Percentiles rank a stretch among this genome's conserved stretches.
Evolutionary conservation across 805 yeast genomes (phyloP).

Genomic region (Barnettozyma pratensis): DNA sequence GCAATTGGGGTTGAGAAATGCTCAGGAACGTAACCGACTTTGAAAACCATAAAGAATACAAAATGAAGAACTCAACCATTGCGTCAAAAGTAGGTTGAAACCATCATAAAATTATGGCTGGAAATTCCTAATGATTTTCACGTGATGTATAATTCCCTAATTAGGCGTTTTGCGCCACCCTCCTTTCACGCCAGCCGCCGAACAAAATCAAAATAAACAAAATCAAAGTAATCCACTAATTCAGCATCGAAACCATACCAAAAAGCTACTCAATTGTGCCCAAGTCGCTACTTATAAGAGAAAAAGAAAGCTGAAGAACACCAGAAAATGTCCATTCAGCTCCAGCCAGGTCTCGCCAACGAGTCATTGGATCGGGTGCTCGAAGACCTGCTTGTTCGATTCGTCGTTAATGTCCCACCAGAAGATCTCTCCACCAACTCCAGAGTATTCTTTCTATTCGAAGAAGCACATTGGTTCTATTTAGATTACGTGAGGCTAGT

Average conservation of each 20-base stretch:
- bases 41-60: constrained; percentile 28
- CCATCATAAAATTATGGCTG: no score
- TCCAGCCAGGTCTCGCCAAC: constrained; percentile 50
- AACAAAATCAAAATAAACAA: no score
- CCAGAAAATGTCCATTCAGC: constrained; percentile 50
- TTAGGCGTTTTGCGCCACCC: no score
- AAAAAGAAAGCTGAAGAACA: background rate
- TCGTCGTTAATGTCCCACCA: constrained; percentile 84
- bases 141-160: no score
- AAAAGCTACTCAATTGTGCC: background rate
- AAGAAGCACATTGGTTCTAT: constrained; percentile 98
- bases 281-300: background rate
- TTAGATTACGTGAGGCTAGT: constrained; percentile 72
- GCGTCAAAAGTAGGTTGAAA: no score
- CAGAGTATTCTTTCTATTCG: constrained; percentile 87
- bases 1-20: constrained; percentile 87
- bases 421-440: constrained; percentile 81
- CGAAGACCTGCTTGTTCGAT: constrained; percentile 85
- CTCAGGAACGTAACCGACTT: constrained; percentile 84
- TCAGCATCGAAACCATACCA: no score
- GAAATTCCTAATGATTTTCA: no score
- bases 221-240: no score
- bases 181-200: no score
- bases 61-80: background rate
- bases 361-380: constrained; percentile 68